Percentiles rank a stretch among this genome's conserved stretches.
Evolutionary conservation across 2,329 filamentous ascomycete genomes (phyloP).

Genomic region (Clonostachys chloroleuca): DNA sequence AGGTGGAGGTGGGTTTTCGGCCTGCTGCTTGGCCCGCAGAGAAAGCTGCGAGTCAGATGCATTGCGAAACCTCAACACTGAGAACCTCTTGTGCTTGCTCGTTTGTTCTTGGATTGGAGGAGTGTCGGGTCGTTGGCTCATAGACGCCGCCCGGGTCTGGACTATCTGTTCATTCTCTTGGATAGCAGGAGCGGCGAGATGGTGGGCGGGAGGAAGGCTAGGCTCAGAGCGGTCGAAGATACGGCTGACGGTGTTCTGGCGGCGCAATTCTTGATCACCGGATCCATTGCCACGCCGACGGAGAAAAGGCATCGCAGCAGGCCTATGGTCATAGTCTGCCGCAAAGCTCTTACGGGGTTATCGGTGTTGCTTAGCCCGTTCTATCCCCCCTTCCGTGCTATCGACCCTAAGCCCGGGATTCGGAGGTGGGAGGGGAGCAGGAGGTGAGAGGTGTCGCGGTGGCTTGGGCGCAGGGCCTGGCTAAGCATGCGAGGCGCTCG

Average conservation of each 20-base stretch:
- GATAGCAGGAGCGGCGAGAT: conserved; percentile 1
- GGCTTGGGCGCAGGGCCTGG: conserved; percentile 2
- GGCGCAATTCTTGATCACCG: conserved; percentile 56
- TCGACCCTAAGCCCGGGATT: not conserved
- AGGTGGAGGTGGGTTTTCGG: conserved; percentile 45
- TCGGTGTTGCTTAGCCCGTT: too few species aligned
- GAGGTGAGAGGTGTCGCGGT: not conserved
- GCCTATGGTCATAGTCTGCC: too few species aligned
- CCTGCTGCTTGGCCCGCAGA: conserved; percentile 66
- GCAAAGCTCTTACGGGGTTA: too few species aligned
- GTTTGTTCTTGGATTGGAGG: conserved; percentile 51
- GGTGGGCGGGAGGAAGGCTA: too few species aligned
- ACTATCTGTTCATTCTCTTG: not conserved
- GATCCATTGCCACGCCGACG: conserved; percentile 55
- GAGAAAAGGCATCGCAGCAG: conserved; percentile 51
- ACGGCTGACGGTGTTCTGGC: conserved; percentile 20
- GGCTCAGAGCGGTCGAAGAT: too few species aligned
- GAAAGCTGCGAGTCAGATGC: conserved; percentile 90
- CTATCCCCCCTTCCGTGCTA: too few species aligned
- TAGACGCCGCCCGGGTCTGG: conserved; percentile 14
- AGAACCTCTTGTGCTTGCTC: conserved; percentile 57
- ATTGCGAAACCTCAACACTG: conserved; percentile 80
- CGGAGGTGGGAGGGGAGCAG: not conserved
- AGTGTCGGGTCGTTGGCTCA: conserved; percentile 31
- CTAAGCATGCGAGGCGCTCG: not conserved